These are phyloP conservation scores for Globisporangium apiculatum DNA, from an alignment of 352 stramenopile species.

Conservation along the genomic window DNA sequence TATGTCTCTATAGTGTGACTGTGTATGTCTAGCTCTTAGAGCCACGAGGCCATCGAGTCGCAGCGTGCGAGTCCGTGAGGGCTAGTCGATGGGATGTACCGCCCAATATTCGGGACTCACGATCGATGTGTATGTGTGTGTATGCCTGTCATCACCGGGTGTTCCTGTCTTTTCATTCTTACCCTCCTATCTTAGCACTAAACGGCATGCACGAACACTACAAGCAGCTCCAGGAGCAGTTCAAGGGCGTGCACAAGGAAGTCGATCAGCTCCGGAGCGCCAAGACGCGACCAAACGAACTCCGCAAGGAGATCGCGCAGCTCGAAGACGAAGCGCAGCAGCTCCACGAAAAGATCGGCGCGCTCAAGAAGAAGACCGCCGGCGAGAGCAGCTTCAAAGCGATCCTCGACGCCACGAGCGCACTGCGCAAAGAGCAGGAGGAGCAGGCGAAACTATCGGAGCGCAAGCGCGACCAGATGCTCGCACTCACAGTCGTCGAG, in stretches of 20 bases:
- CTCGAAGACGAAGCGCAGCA: constrained; percentile 89
- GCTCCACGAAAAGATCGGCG: constrained; percentile 87
- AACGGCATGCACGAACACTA: constrained; percentile 87
- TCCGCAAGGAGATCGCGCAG: constrained; percentile 88
- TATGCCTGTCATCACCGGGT: not conserved
- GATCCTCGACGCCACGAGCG: constrained; percentile 87
- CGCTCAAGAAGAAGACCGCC: constrained; percentile 85
- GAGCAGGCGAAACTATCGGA: constrained; percentile 90
- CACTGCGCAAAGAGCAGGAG: constrained; percentile 91
- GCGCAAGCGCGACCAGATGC: constrained; percentile 85
- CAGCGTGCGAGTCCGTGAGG: no score
- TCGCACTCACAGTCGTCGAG: constrained; percentile 79
- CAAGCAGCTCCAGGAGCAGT: constrained; percentile 91
- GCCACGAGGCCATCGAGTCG: no score
- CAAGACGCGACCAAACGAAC: constrained; percentile 76
- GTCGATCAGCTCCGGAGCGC: constrained; percentile 75
- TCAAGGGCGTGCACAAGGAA: constrained; percentile 88
- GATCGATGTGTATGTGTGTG: constrained; percentile 1
- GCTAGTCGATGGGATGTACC: no score
- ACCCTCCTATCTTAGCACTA: constrained; percentile 21
- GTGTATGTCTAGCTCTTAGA: not conserved
- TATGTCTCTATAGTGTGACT: not conserved
- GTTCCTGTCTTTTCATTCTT: not conserved
- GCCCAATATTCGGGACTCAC: not conserved
- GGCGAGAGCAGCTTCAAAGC: constrained; percentile 81